These are phyloP conservation scores for Teratosphaeria destructans DNA, from an alignment of 2,329 filamentous ascomycete genomes.

Conservation along the genomic window DNA sequence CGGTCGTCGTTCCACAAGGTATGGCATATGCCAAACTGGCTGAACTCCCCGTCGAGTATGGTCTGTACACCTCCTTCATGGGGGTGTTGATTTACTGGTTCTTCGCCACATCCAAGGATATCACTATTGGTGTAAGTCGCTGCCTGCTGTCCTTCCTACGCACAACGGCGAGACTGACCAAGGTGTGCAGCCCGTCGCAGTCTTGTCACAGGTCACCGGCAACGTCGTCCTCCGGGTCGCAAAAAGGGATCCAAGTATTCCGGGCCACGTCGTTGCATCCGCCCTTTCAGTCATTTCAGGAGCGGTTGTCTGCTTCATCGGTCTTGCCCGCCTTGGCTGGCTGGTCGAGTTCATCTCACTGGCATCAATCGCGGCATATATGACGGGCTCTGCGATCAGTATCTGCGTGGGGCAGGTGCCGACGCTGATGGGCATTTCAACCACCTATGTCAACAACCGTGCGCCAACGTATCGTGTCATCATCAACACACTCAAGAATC, in stretches of 20 bases:
- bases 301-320: conserved; percentile 65
- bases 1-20: conserved; percentile 84
- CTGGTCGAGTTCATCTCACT: conserved; percentile 89
- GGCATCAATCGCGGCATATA: conserved; percentile 84
- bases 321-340: conserved; percentile 72
- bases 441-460: conserved; percentile 41
- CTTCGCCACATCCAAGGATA: conserved; percentile 96
- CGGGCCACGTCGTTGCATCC: conserved; percentile 61
- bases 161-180: conserved; percentile 3
- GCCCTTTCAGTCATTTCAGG: conserved; percentile 70
- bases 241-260: conserved; percentile 46
- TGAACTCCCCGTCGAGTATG: conserved; percentile 68
- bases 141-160: neutral
- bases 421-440: conserved; percentile 64
- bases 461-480: conserved; percentile 72
- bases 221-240: conserved; percentile 62
- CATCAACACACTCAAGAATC: conserved; percentile 67
- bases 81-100: conserved; percentile 94
- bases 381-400: conserved; percentile 89
- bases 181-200: conserved; percentile 69
- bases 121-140: conserved; percentile 77
- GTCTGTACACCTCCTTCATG: conserved; percentile 92
- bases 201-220: conserved; percentile 85
- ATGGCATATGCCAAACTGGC: conserved; percentile 92
- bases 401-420: conserved; percentile 80